phyloP scores from a whole-genome alignment of 257 asterid genomes.

The Prunella vulgaris region DNA sequence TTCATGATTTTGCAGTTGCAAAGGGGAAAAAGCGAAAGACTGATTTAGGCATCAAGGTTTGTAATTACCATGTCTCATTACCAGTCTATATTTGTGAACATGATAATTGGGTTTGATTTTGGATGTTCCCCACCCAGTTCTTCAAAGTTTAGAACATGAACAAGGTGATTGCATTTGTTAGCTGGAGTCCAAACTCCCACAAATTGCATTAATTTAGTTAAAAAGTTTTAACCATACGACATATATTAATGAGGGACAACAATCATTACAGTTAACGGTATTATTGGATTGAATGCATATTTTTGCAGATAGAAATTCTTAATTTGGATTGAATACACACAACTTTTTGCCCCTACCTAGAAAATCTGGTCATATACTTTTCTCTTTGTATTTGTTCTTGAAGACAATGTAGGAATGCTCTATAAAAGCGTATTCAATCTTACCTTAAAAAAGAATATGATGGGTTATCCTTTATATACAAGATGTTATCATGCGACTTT shows the following conservation, averaged over 20 bases:
- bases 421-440: too few relatives aligned
- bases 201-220: not conserved
- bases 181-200: not conserved
- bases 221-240: not conserved
- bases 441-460: not conserved
- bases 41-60: slow-evolving; percentile 67
- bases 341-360: not conserved
- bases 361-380: not conserved
- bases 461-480: not conserved
- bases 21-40: slow-evolving; percentile 81
- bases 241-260: not conserved
- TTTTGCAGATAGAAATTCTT: too few relatives aligned
- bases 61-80: slow-evolving; percentile 2
- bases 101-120: not conserved
- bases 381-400: not conserved
- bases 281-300: too few relatives aligned
- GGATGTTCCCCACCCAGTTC: not conserved
- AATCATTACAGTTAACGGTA: not conserved
- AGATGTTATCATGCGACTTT: not conserved
- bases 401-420: too few relatives aligned
- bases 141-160: slow-evolving; percentile 17
- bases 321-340: not conserved
- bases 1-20: slow-evolving; percentile 43
- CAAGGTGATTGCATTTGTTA: slow-evolving; percentile 48
- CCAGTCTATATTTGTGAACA: not conserved